Conservation (phyloP, 768 basidiomycete species). For the Russula vinacea region DNA sequence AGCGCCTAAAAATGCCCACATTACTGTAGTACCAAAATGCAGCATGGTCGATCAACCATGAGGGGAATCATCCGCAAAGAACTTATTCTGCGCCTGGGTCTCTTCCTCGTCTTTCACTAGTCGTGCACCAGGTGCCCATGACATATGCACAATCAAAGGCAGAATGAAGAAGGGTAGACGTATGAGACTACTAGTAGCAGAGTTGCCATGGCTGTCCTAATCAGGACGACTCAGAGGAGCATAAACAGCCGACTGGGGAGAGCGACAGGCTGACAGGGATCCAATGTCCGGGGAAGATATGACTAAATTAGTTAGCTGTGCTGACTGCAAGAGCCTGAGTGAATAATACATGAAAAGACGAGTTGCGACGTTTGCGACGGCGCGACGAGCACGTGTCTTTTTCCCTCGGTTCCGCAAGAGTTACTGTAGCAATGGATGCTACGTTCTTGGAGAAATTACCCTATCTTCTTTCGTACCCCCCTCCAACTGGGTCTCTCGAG, state of each 20-base stretch:
- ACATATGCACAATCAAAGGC: conserved; percentile 80
- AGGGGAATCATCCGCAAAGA: conserved; percentile 71
- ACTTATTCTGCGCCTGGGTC: conserved; percentile 97
- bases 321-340: conserved; percentile 72
- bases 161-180: conserved; percentile 87
- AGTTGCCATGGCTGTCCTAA: conserved; percentile 76
- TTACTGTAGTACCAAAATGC: conserved; percentile 75
- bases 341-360: too few species aligned
- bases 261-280: conserved; percentile 67
- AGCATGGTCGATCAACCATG: conserved; percentile 74
- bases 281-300: conserved; percentile 75
- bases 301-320: conserved; percentile 80
- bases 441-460: too few species aligned
- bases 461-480: too few species aligned
- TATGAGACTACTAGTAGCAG: conserved; percentile 56
- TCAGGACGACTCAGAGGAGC: conserved; percentile 65
- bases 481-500: too few species aligned
- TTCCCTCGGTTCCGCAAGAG: too few species aligned
- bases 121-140: conserved; percentile 73
- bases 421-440: too few species aligned
- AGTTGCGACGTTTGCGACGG: too few species aligned
- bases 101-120: conserved; percentile 86
- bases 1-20: conserved; percentile 86
- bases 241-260: conserved; percentile 84
- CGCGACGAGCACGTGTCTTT: too few species aligned